Evolutionary conservation across 2,329 filamentous ascomycete species (phyloP).

Genomic region (Metarhizium sp.): DNA sequence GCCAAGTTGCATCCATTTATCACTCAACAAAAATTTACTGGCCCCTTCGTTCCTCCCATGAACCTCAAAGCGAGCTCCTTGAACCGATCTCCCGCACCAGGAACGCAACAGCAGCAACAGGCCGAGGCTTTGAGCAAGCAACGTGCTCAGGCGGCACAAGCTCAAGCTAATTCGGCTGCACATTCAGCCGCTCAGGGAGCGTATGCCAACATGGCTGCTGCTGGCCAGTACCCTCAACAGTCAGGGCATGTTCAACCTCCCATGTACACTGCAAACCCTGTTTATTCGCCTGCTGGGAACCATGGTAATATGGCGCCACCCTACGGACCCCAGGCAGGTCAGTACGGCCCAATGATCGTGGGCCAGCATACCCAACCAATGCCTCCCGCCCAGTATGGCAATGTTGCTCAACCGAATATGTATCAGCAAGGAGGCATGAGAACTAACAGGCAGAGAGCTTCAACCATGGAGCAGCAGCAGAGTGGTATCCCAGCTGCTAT

Average conservation of each 20-base stretch:
- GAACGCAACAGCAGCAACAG: conserved; percentile 91
- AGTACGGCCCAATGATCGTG: conserved; percentile 68
- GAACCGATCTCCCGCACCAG: conserved; percentile 81
- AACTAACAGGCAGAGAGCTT: conserved; percentile 76
- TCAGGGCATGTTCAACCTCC: conserved; percentile 44
- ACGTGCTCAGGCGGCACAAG: conserved; percentile 62
- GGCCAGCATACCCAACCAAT: conserved; percentile 58
- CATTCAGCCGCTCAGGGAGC: conserved; percentile 58
- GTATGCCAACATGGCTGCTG: conserved; percentile 43
- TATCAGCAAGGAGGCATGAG: conserved; percentile 59
- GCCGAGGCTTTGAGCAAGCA: conserved; percentile 92
- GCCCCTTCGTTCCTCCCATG: conserved; percentile 94
- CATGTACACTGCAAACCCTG: conserved; percentile 73
- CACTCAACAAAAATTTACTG: conserved; percentile 94
- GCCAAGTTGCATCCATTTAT: conserved; percentile 97
- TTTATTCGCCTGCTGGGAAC: conserved; percentile 57
- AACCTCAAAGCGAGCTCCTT: conserved; percentile 82
- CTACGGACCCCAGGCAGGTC: conserved; percentile 63
- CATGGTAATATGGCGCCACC: conserved; percentile 52
- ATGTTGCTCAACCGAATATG: conserved; percentile 40
- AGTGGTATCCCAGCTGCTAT: conserved; percentile 88
- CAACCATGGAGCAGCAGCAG: conserved; percentile 92
- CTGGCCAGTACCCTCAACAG: conserved; percentile 35
- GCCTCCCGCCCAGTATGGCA: conserved; percentile 53
- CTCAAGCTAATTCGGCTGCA: conserved; percentile 58